A percentile compares a stretch with the other conserved stretches of the same genome.
phyloP scores from a whole-genome alignment of 345 rosid species.

The Eucalyptus dawsonii region DNA sequence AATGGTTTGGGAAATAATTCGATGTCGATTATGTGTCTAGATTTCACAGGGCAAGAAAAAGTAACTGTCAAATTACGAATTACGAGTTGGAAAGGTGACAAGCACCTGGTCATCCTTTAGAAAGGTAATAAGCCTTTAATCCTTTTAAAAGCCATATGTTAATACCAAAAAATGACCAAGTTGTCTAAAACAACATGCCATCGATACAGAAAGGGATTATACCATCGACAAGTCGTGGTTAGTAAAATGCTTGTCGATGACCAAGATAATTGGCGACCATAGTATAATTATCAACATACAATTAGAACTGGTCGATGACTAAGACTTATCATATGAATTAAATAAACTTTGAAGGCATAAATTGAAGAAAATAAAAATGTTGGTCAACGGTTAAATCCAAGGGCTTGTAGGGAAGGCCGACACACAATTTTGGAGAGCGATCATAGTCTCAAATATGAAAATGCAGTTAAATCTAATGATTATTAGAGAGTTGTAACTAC shows the following conservation, averaged over 20 bases:
- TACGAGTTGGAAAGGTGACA: neutral
- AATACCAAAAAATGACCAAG: neutral
- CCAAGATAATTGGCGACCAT: neutral
- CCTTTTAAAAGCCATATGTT: neutral
- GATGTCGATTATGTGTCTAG: neutral
- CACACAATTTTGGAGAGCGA: neutral
- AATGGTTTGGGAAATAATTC: neutral
- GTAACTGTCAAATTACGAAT: neutral
- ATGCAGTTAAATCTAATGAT: neutral
- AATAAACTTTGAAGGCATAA: neutral
- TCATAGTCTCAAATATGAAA: neutral
- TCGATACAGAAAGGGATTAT: neutral
- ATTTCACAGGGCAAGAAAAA: neutral
- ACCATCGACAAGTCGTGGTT: rapidly evolving
- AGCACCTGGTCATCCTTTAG: neutral
- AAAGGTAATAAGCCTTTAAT: neutral
- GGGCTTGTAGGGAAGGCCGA: neutral
- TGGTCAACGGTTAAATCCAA: neutral
- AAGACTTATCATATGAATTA: neutral
- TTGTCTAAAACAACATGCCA: neutral
- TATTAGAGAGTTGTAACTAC: neutral
- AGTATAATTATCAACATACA: no score
- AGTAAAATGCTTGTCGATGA: neutral
- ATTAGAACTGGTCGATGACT: neutral
- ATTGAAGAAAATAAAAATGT: neutral